phyloP scores from a whole-genome alignment of 208 protist genomes.

The Leishmania turanica region DNA sequence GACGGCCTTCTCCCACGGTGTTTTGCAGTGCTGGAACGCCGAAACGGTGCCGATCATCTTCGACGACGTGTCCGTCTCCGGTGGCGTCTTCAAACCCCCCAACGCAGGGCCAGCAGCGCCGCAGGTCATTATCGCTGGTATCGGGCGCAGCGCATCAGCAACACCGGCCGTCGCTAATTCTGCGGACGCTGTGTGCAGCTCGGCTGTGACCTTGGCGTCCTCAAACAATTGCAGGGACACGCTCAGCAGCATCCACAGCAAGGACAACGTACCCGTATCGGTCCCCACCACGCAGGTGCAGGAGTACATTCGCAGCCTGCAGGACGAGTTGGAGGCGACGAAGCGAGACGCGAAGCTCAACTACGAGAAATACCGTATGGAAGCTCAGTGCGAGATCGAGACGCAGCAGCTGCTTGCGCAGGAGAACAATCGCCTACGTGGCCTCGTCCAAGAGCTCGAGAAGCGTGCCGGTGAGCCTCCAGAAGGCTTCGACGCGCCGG shows the following conservation, averaged over 20 bases:
- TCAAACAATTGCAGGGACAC: background rate
- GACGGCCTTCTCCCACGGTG: conserved; percentile 60
- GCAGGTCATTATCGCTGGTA: no score
- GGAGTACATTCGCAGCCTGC: conserved; percentile 26
- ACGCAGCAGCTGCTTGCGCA: conserved; percentile 32
- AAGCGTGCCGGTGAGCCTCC: conserved; percentile 1
- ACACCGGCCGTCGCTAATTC: background rate
- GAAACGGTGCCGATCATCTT: conserved; percentile 77
- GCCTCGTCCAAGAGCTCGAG: conserved; percentile 17
- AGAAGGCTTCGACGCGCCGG: background rate
- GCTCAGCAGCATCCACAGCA: background rate
- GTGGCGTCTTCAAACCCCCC: background rate
- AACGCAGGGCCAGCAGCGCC: background rate
- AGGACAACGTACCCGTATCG: background rate
- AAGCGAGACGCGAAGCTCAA: conserved; percentile 32
- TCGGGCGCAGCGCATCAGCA: background rate
- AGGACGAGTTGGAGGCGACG: conserved; percentile 27
- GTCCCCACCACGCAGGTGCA: conserved; percentile 16
- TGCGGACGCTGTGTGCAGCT: conserved; percentile 3
- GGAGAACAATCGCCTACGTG: conserved; percentile 31
- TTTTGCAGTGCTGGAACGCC: conserved; percentile 87
- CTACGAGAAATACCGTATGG: conserved; percentile 33
- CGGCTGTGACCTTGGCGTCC: conserved; percentile 17
- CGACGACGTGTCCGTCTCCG: conserved; percentile 24
- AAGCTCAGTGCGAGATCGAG: conserved; percentile 29